Conservation (phyloP, 2,329 filamentous ascomycete species). For the Cordyceps militaris region DNA sequence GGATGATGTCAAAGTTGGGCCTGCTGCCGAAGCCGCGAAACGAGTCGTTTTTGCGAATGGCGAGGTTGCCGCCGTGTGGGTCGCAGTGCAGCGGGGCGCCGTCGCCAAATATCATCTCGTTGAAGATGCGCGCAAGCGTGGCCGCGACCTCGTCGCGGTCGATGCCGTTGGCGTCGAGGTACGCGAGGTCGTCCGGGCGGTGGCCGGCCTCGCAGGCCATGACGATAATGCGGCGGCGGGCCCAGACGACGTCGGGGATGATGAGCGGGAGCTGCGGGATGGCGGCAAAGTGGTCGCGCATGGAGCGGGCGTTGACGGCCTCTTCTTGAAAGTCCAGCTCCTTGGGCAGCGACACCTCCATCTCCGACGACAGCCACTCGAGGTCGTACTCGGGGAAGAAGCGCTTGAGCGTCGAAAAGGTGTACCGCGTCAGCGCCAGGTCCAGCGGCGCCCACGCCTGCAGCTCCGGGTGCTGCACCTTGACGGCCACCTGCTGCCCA, state of each 20-base stretch:
- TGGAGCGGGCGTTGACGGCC: slow-evolving; percentile 73
- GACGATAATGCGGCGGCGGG: slow-evolving; percentile 79
- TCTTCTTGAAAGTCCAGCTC: slow-evolving; percentile 88
- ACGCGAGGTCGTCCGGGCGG: slow-evolving; percentile 82
- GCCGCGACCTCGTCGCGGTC: slow-evolving; percentile 94
- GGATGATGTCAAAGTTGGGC: slow-evolving; percentile 85
- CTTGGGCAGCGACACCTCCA: slow-evolving; percentile 83
- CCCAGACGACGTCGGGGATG: slow-evolving; percentile 85
- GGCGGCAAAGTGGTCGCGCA: slow-evolving; percentile 71
- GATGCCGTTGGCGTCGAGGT: slow-evolving; percentile 77
- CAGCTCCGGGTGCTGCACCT: slow-evolving; percentile 86
- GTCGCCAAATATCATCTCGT: slow-evolving; percentile 97
- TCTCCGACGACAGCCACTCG: slow-evolving; percentile 89
- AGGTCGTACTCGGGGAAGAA: slow-evolving; percentile 98
- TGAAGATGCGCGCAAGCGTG: slow-evolving; percentile 85
- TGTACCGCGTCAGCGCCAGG: slow-evolving; percentile 76
- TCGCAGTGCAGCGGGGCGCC: slow-evolving; percentile 91
- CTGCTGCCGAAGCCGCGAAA: slow-evolving; percentile 42
- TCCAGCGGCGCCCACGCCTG: slow-evolving; percentile 89
- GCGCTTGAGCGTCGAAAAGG: slow-evolving; percentile 77
- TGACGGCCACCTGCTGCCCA: slow-evolving; percentile 85
- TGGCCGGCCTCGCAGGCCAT: slow-evolving; percentile 90
- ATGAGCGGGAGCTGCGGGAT: slow-evolving; percentile 72
- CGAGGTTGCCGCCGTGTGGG: slow-evolving; percentile 92
- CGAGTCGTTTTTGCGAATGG: slow-evolving; percentile 68